Percentiles rank a stretch among this genome's conserved stretches.
Conservation (phyloP, 306 rosid genomes). For the Lupinus albus region DNA sequence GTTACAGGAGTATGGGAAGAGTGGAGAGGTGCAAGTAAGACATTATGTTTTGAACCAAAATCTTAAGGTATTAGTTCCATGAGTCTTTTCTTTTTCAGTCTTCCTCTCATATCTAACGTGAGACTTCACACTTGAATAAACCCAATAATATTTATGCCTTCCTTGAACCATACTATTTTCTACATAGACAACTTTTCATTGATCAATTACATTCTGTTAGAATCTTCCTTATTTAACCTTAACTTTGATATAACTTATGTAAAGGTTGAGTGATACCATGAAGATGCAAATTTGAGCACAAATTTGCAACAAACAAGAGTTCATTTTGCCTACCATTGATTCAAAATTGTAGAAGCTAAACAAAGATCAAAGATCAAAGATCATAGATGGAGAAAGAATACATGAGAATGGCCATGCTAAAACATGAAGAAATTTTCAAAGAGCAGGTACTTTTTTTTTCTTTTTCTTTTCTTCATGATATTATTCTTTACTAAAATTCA, state of each 20-base stretch:
- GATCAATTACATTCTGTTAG: slow-evolving; percentile 34
- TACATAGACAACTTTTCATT: slow-evolving; percentile 39
- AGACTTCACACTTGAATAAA: too few species aligned
- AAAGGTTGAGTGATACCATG: slow-evolving; percentile 39
- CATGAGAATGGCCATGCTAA: slow-evolving; percentile 90
- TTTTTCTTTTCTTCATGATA: slow-evolving; percentile 12
- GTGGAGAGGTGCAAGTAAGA: too few species aligned
- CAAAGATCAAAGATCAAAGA: slow-evolving; percentile 43
- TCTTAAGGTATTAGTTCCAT: too few species aligned
- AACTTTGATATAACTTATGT: slow-evolving; percentile 14
- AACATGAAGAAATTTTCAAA: slow-evolving; percentile 89
- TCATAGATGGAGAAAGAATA: slow-evolving; percentile 78
- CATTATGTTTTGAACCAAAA: too few species aligned
- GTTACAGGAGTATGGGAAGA: too few species aligned
- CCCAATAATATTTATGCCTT: too few species aligned
- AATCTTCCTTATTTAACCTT: slow-evolving; percentile 49
- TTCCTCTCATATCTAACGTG: too few species aligned
- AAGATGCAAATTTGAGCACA: slow-evolving; percentile 36
- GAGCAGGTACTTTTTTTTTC: slow-evolving; percentile 67
- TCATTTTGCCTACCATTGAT: slow-evolving; percentile 20
- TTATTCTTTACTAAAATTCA: too few species aligned
- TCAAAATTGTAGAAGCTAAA: slow-evolving; percentile 28
- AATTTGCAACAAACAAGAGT: slow-evolving; percentile 33
- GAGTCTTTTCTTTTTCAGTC: too few species aligned
- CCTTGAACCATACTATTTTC: slow-evolving; percentile 27